A percentile compares a stretch with the other conserved stretches of the same genome.
These are phyloP conservation scores for Podospora didyma DNA, from an alignment of 495 filamentous ascomycete genomes.

Conservation along the genomic window DNA sequence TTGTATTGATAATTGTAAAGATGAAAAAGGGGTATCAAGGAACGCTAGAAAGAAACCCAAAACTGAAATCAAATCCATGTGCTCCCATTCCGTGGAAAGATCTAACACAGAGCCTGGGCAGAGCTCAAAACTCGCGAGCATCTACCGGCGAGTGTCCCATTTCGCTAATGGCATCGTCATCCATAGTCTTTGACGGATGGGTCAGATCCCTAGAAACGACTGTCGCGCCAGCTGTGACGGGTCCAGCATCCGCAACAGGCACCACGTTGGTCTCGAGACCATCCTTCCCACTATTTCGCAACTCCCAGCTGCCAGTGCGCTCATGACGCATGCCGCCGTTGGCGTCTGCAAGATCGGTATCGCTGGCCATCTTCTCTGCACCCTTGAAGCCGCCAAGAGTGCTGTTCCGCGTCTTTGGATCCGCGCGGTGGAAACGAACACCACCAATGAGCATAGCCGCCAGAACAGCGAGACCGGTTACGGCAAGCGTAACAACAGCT, in stretches of 20 bases:
- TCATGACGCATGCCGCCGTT: conserved; percentile 31
- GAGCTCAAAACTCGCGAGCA: conserved; percentile 13
- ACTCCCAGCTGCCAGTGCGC: conserved; percentile 40
- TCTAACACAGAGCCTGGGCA: neutral
- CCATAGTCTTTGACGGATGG: conserved; percentile 1
- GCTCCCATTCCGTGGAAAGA: too few relatives aligned
- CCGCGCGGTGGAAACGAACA: conserved; percentile 22
- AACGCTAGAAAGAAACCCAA: conserved; percentile 1
- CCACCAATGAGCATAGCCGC: conserved; percentile 27
- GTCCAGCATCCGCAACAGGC: neutral
- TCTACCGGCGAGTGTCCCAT: conserved; percentile 13
- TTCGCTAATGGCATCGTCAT: conserved; percentile 20
- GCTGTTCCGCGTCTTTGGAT: conserved; percentile 14
- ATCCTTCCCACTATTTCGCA: conserved; percentile 17
- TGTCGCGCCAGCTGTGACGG: neutral
- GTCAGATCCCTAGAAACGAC: conserved; percentile 1
- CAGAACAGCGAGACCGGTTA: conserved; percentile 15
- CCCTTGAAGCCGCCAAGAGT: conserved; percentile 35
- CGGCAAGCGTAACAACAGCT: conserved; percentile 26
- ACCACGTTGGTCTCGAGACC: neutral
- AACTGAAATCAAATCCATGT: neutral
- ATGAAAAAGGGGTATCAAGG: conserved; percentile 10
- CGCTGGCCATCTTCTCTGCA: conserved; percentile 34
- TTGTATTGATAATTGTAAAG: neutral
- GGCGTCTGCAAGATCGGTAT: conserved; percentile 32